A percentile compares a stretch with the other conserved stretches of the same genome.
Evolutionary conservation across 2,329 filamentous ascomycete species (phyloP).

Genomic region (Penicillium sclerotigenum): DNA sequence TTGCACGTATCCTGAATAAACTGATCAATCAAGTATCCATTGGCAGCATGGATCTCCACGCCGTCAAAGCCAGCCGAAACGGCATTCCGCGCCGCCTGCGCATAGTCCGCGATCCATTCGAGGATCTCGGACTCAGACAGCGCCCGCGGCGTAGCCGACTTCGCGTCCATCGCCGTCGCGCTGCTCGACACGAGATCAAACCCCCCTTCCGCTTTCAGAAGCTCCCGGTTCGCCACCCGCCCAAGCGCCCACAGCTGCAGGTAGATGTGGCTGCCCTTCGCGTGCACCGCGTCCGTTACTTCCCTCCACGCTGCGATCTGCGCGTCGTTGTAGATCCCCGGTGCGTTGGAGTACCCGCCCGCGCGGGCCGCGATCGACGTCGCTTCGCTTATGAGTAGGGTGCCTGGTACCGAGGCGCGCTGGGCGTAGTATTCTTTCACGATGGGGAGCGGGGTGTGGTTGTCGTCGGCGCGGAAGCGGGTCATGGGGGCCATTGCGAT

Average conservation of each 20-base stretch:
- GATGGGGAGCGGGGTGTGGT: conserved; percentile 48
- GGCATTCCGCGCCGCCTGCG: conserved; percentile 49
- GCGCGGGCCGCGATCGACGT: conserved; percentile 50
- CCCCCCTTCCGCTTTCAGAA: conserved; percentile 19
- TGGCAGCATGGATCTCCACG: conserved; percentile 50
- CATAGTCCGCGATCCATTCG: conserved; percentile 42
- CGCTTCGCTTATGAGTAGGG: conserved; percentile 58
- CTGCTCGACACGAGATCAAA: conserved; percentile 24
- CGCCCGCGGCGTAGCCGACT: conserved; percentile 30
- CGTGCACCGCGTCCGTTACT: conserved; percentile 61
- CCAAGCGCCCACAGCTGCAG: conserved; percentile 62
- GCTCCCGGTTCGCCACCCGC: conserved; percentile 47
- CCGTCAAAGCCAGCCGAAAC: conserved; percentile 55
- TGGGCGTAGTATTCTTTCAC: conserved; percentile 54
- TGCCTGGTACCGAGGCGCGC: conserved; percentile 52
- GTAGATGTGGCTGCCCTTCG: conserved; percentile 59
- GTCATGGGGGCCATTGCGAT: conserved; percentile 59
- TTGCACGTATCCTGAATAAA: conserved; percentile 50
- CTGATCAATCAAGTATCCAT: conserved; percentile 53
- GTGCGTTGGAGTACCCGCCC: conserved; percentile 51
- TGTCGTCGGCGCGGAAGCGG: conserved; percentile 50
- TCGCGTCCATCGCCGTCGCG: conserved; percentile 16
- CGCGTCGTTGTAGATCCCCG: conserved; percentile 56
- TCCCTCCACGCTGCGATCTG: conserved; percentile 60
- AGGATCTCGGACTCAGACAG: conserved; percentile 45